phyloP scores from a whole-genome alignment of 345 rosid species.

The Moringa oleifera region DNA sequence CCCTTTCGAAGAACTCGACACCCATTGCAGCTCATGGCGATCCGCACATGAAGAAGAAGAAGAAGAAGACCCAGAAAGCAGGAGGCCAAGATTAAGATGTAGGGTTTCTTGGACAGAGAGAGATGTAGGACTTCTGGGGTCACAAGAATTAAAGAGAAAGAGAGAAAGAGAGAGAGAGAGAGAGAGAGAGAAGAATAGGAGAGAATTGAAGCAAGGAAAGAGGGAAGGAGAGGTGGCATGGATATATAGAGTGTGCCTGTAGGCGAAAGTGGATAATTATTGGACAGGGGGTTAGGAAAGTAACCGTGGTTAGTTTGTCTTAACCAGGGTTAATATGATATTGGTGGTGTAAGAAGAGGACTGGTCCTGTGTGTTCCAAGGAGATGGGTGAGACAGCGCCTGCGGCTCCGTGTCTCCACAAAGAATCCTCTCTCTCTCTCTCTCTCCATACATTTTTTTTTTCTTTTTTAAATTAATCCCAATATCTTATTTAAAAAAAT shows the following conservation, averaged over 20 bases:
- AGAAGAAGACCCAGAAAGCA: background rate
- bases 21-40: conserved; percentile 83
- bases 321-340: conserved; percentile 12
- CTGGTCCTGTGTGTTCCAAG: conserved; percentile 28
- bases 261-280: background rate
- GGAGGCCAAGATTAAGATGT: conserved; percentile 5
- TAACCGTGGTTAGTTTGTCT: conserved; percentile 19
- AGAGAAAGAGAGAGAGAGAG: conserved; percentile 12
- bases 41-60: conserved; percentile 6
- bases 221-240: conserved; percentile 1
- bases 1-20: conserved; percentile 85
- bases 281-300: background rate
- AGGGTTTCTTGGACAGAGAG: conserved; percentile 16
- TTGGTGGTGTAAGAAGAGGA: background rate
- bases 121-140: too few species aligned
- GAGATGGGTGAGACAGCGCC: conserved; percentile 35
- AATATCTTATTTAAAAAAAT: too few species aligned
- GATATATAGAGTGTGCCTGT: background rate
- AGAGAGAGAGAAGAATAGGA: conserved; percentile 8
- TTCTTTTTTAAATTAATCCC: too few species aligned
- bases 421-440: conserved; percentile 21
- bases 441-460: too few species aligned
- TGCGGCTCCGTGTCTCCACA: conserved; percentile 72
- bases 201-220: conserved; percentile 8
- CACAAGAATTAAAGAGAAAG: too few species aligned